These are phyloP conservation scores for Ilex paraguariensis DNA, from an alignment of 305 asterid species.

Conservation along the genomic window DNA sequence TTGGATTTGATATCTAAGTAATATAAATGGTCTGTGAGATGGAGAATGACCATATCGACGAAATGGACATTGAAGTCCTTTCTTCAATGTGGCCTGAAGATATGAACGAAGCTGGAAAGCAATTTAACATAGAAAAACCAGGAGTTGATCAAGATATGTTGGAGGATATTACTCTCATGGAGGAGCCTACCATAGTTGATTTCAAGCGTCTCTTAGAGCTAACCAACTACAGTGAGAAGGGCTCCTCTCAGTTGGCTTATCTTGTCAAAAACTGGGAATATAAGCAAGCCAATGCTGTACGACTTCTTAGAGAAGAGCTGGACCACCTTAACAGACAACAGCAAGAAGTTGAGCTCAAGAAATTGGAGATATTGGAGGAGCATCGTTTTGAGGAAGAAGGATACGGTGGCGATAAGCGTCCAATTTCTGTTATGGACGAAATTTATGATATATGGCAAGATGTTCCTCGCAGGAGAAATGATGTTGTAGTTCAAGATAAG, in stretches of 20 bases:
- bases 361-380: constrained; percentile 77
- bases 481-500: constrained; percentile 35
- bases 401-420: constrained; percentile 77
- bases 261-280: constrained; percentile 83
- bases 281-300: constrained; percentile 70
- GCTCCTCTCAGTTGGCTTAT: constrained; percentile 75
- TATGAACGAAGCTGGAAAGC: constrained; percentile 76
- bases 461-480: constrained; percentile 46
- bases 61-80: constrained; percentile 67
- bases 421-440: constrained; percentile 77
- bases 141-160: constrained; percentile 75
- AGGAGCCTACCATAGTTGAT: constrained; percentile 66
- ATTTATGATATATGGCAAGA: constrained; percentile 47
- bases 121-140: constrained; percentile 75
- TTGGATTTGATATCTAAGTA: constrained; percentile 8
- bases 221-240: constrained; percentile 69
- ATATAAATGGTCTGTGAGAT: constrained; percentile 66
- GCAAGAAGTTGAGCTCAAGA: constrained; percentile 80
- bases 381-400: constrained; percentile 73
- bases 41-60: constrained; percentile 57
- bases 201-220: constrained; percentile 71
- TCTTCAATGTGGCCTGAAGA: constrained; percentile 98
- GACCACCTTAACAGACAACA: constrained; percentile 80
- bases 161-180: constrained; percentile 64
- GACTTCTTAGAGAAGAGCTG: constrained; percentile 81